Percentiles rank a stretch among this genome's conserved stretches.
Conservation (phyloP, 495 filamentous ascomycete genomes). For the Podospora conica region DNA sequence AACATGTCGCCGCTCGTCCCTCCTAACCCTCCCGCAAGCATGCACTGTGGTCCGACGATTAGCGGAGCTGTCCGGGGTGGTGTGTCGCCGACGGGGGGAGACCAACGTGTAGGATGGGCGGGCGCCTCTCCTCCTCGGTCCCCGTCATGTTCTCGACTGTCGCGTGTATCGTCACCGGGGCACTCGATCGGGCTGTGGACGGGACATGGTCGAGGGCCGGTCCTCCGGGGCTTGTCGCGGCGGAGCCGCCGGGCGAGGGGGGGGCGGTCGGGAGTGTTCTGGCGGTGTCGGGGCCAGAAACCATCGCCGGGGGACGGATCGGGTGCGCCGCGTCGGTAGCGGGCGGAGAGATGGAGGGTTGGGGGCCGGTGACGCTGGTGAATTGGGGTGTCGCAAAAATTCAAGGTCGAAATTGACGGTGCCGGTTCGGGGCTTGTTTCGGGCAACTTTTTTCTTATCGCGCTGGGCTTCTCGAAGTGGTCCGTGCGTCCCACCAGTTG, state of each 20-base stretch:
- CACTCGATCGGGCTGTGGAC: conserved; percentile 25
- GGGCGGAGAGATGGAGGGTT: conserved; percentile 7
- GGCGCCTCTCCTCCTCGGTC: conserved; percentile 38
- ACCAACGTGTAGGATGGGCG: conserved; percentile 38
- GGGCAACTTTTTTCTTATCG: conserved; percentile 14
- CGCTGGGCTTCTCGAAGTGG: conserved; percentile 7
- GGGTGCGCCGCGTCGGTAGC: conserved; percentile 22
- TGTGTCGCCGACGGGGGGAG: neutral
- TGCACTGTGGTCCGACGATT: conserved; percentile 52
- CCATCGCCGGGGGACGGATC: conserved; percentile 23
- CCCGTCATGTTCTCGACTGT: conserved; percentile 34
- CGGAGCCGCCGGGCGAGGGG: conserved; percentile 12
- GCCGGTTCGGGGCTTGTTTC: neutral
- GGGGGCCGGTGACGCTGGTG: neutral
- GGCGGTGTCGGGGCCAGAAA: conserved; percentile 26
- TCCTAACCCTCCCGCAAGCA: conserved; percentile 88
- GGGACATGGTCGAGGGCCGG: conserved; percentile 34
- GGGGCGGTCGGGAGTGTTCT: conserved; percentile 13
- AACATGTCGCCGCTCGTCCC: conserved; percentile 92
- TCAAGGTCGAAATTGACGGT: conserved; percentile 20
- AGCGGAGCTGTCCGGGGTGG: neutral
- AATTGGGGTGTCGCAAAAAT: conserved; percentile 7
- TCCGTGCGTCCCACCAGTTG: conserved; percentile 9
- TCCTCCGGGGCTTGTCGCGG: conserved; percentile 10
- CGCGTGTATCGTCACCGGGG: conserved; percentile 12